Conservation (phyloP, 176 grass and related monocot species). For the Puya raimondii region DNA sequence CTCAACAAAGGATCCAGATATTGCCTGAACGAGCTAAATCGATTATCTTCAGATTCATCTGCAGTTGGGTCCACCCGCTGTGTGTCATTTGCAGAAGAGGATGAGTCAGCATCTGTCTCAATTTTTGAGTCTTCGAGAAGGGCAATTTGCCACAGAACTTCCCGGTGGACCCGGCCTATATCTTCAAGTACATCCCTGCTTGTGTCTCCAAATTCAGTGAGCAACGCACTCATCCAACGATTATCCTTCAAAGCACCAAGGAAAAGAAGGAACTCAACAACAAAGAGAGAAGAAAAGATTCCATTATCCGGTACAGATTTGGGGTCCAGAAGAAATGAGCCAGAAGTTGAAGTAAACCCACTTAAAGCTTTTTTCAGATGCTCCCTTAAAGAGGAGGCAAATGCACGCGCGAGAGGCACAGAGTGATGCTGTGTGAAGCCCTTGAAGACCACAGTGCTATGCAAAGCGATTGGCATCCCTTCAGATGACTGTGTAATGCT, state of each 20-base stretch:
- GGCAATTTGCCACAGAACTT: slow-evolving; percentile 76
- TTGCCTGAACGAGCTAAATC: slow-evolving; percentile 84
- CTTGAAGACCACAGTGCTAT: slow-evolving; percentile 97
- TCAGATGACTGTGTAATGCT: slow-evolving; percentile 96
- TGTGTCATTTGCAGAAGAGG: slow-evolving; percentile 36
- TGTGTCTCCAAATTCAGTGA: slow-evolving; percentile 80
- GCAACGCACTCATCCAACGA: slow-evolving; percentile 87
- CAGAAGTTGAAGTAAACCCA: slow-evolving; percentile 50
- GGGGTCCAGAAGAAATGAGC: slow-evolving; percentile 28
- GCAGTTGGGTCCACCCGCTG: slow-evolving; percentile 34
- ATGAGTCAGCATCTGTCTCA: slow-evolving; percentile 34
- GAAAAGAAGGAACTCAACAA: slow-evolving; percentile 93
- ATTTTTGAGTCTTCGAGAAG: slow-evolving; percentile 65
- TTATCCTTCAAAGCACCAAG: slow-evolving; percentile 91
- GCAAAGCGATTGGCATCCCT: slow-evolving; percentile 98
- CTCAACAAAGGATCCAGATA: slow-evolving; percentile 95
- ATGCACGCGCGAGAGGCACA: slow-evolving; percentile 73
- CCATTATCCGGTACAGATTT: slow-evolving; percentile 31
- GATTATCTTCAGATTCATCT: slow-evolving; percentile 51
- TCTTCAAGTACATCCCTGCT: slow-evolving; percentile 83
- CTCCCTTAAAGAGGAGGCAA: slow-evolving; percentile 77
- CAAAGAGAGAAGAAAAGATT: slow-evolving; percentile 60
- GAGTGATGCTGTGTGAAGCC: slow-evolving; percentile 96
- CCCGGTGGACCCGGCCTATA: slow-evolving; percentile 70
- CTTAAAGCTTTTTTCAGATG: slow-evolving; percentile 70